Percentiles rank a stretch among this genome's conserved stretches.
phyloP scores from a whole-genome alignment of 768 basidiomycete genomes.

The Pisolithus microcarpus region DNA sequence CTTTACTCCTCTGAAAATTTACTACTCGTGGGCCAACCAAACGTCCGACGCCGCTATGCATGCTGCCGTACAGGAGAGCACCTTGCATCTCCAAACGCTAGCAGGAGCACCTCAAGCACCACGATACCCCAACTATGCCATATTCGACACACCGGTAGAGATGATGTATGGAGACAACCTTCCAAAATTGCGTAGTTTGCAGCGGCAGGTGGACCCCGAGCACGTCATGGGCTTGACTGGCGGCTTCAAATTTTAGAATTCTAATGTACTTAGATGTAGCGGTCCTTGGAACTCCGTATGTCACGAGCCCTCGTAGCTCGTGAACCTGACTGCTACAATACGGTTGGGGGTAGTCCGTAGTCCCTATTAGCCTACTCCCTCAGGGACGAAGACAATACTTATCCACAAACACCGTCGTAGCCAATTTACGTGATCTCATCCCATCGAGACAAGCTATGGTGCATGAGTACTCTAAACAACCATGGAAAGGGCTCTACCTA shows the following conservation, averaged over 20 bases:
- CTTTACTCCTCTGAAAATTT: constrained; percentile 39
- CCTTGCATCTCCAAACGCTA: constrained; percentile 24
- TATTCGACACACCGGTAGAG: constrained; percentile 40
- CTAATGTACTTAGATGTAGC: too few relatives aligned
- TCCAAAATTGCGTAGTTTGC: constrained; percentile 31
- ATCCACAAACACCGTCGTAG: too few relatives aligned
- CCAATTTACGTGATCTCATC: too few relatives aligned
- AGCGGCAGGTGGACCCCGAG: constrained; percentile 41
- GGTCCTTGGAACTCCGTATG: too few relatives aligned
- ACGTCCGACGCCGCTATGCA: constrained; percentile 31
- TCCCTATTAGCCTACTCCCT: too few relatives aligned
- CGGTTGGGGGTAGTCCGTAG: too few relatives aligned
- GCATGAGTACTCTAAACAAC: constrained; percentile 26
- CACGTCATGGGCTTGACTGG: constrained; percentile 58
- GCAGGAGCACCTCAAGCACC: constrained; percentile 27
- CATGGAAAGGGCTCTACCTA: constrained; percentile 43
- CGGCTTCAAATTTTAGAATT: constrained; percentile 45
- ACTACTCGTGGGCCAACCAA: constrained; percentile 34
- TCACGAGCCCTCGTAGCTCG: too few relatives aligned
- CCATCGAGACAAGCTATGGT: background rate
- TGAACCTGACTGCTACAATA: too few relatives aligned
- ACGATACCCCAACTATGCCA: constrained; percentile 52
- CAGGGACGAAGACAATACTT: too few relatives aligned
- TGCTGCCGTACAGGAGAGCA: constrained; percentile 30
- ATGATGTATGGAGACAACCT: constrained; percentile 21